Evolutionary conservation across 2,329 filamentous ascomycete genomes (phyloP).

Genomic region (Orbilia ellipsospora): DNA sequence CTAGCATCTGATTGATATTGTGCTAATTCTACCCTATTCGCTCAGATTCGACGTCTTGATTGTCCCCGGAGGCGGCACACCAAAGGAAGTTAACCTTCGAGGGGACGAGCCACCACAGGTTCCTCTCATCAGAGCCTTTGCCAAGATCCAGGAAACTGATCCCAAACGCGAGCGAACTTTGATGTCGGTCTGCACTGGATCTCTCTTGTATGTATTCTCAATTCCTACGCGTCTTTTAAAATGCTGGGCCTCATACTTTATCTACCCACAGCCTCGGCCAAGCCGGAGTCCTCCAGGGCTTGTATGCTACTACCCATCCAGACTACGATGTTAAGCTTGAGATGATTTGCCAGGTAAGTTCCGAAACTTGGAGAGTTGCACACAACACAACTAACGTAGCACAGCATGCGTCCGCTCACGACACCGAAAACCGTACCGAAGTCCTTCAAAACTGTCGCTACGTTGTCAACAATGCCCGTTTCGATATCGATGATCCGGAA

Average conservation of each 20-base stretch:
- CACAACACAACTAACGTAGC: slow-evolving; percentile 64
- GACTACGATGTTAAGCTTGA: slow-evolving; percentile 84
- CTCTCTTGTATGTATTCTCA: slow-evolving; percentile 74
- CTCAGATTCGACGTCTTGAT: slow-evolving; percentile 80
- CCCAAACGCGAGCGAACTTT: slow-evolving; percentile 83
- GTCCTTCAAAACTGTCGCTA: slow-evolving; percentile 84
- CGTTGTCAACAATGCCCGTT: slow-evolving; percentile 90
- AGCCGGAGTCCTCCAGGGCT: slow-evolving; percentile 76
- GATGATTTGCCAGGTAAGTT: slow-evolving; percentile 76
- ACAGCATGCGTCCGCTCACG: slow-evolving; percentile 60
- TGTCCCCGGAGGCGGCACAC: slow-evolving; percentile 77
- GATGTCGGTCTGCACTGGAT: slow-evolving; percentile 81
- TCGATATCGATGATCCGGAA: slow-evolving; percentile 80
- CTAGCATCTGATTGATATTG: not conserved
- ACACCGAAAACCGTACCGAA: slow-evolving; percentile 73
- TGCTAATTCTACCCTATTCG: not conserved
- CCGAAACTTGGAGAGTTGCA: not conserved
- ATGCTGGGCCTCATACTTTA: not conserved
- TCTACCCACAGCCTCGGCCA: slow-evolving; percentile 28
- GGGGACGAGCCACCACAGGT: slow-evolving; percentile 65
- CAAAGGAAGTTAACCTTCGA: slow-evolving; percentile 68
- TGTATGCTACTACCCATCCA: slow-evolving; percentile 84
- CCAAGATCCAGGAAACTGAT: slow-evolving; percentile 82
- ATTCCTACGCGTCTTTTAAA: not conserved
- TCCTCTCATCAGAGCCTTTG: slow-evolving; percentile 79